A percentile compares a stretch with the other conserved stretches of the same genome.
phyloP scores from a whole-genome alignment of 257 asterid genomes.

The Gentiana dahurica region DNA sequence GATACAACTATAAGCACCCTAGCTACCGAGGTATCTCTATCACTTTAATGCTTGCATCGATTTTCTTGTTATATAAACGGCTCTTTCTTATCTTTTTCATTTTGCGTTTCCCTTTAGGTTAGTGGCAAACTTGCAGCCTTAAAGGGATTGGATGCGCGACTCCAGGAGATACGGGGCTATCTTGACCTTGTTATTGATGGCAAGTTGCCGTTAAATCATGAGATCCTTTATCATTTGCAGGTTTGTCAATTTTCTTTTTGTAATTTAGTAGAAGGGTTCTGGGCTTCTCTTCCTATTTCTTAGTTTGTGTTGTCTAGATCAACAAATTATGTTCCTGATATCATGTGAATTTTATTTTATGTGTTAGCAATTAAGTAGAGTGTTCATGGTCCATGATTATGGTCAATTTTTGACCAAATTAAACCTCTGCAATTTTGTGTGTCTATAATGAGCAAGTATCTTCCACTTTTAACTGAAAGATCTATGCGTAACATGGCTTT shows the following conservation, averaged over 20 bases:
- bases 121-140: slow-evolving; percentile 91
- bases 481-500: too few species aligned
- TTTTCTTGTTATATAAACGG: background rate
- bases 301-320: too few species aligned
- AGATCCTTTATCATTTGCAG: slow-evolving; percentile 93
- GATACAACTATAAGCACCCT: slow-evolving; percentile 94
- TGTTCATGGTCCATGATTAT: too few species aligned
- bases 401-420: too few species aligned
- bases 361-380: too few species aligned
- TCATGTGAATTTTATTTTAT: too few species aligned
- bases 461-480: too few species aligned
- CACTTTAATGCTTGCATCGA: background rate
- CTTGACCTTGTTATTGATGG: slow-evolving; percentile 81
- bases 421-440: too few species aligned
- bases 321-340: too few species aligned
- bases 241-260: slow-evolving; percentile 17
- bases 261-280: too few species aligned
- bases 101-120: slow-evolving; percentile 32
- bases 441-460: too few species aligned
- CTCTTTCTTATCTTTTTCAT: background rate
- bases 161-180: slow-evolving; percentile 73
- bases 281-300: too few species aligned
- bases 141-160: slow-evolving; percentile 91
- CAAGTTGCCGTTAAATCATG: slow-evolving; percentile 90
- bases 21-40: slow-evolving; percentile 69